phyloP scores from a whole-genome alignment of 805 yeast species.

The Candida andamanensis region DNA sequence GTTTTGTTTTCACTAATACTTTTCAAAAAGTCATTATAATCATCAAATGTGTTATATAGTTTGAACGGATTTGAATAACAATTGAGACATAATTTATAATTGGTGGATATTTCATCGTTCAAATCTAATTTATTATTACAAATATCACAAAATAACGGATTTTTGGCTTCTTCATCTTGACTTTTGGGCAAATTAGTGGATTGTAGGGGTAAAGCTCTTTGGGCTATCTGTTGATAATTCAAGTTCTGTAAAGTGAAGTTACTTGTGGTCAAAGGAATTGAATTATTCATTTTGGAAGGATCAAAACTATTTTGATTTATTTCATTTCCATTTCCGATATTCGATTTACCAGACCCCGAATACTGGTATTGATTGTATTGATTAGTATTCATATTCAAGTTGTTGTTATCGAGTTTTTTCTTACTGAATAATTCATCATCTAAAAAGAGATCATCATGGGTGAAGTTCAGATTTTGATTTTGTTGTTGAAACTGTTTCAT shows the following conservation, averaged over 20 bases:
- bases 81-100: slow-evolving; percentile 22
- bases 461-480: slow-evolving; percentile 17
- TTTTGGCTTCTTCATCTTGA: slow-evolving; percentile 1
- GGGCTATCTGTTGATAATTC: slow-evolving; percentile 13
- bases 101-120: slow-evolving; percentile 19
- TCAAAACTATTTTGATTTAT: slow-evolving; percentile 1
- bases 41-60: slow-evolving; percentile 20
- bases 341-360: slow-evolving; percentile 1
- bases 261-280: slow-evolving; percentile 5
- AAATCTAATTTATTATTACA: slow-evolving; percentile 20
- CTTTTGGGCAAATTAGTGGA: slow-evolving; percentile 10
- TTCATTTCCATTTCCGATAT: neutral
- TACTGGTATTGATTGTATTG: slow-evolving; percentile 10
- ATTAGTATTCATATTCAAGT: slow-evolving; percentile 3
- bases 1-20: slow-evolving; percentile 13
- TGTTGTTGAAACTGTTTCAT: slow-evolving; percentile 42
- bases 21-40: slow-evolving; percentile 23
- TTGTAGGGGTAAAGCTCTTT: slow-evolving; percentile 13
- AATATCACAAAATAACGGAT: slow-evolving; percentile 19
- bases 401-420: slow-evolving; percentile 7
- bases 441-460: slow-evolving; percentile 16
- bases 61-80: slow-evolving; percentile 29
- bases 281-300: slow-evolving; percentile 6
- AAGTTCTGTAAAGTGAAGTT: slow-evolving; percentile 6
- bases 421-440: slow-evolving; percentile 14